Conservation (phyloP, 2,329 filamentous ascomycete species). For the Epichloe elymi region DNA sequence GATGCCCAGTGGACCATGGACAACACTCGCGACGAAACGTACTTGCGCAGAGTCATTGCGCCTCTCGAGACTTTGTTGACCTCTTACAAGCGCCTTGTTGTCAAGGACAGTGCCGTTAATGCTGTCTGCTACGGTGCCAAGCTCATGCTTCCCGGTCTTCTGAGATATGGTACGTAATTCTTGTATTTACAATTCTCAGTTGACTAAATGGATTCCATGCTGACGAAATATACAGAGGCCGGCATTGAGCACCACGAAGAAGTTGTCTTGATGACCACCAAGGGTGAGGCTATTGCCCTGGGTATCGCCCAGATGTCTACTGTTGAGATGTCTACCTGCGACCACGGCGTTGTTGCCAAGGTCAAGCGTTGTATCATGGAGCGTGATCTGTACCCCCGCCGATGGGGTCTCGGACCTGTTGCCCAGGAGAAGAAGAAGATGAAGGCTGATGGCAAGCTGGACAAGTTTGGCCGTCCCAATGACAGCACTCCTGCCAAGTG, state of each 20-base stretch:
- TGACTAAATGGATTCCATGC: constrained; percentile 6
- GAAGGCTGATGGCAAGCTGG: constrained; percentile 93
- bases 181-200: constrained; percentile 6
- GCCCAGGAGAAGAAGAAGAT: constrained; percentile 99
- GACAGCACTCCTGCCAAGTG: constrained; percentile 89
- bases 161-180: constrained; percentile 63
- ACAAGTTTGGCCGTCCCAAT: constrained; percentile 91
- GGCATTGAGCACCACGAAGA: constrained; percentile 92
- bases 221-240: constrained; percentile 42
- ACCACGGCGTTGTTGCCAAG: constrained; percentile 96
- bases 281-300: constrained; percentile 95
- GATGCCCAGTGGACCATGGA: constrained; percentile 95
- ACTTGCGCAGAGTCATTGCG: constrained; percentile 79
- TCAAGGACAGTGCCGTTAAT: constrained; percentile 76
- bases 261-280: constrained; percentile 95
- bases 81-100: constrained; percentile 90
- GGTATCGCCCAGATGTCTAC: constrained; percentile 97
- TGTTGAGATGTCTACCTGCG: constrained; percentile 90
- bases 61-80: constrained; percentile 87
- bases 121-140: constrained; percentile 98
- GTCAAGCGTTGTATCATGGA: constrained; percentile 99
- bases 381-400: constrained; percentile 87
- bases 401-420: constrained; percentile 91
- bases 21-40: constrained; percentile 89
- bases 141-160: constrained; percentile 92